phyloP scores from a whole-genome alignment of 495 filamentous ascomycete genomes.

The Lophiostoma macrostomum region DNA sequence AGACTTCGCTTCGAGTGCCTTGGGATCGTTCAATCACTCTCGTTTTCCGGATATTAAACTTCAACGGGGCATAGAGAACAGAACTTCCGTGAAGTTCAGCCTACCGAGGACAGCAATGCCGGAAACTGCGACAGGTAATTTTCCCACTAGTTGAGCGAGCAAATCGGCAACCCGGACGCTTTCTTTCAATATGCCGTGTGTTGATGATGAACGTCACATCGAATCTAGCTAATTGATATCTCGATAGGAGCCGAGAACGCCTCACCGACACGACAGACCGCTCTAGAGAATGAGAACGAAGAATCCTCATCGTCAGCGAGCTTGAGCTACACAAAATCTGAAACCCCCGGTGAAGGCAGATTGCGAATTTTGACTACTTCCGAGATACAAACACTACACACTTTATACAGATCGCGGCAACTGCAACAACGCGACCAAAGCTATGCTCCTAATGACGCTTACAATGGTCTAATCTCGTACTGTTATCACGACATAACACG shows the following conservation, averaged over 20 bases:
- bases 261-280: no score
- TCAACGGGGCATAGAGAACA: neutral
- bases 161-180: no score
- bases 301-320: no score
- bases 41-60: conserved; percentile 6
- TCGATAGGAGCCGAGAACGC: no score
- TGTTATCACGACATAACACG: conserved; percentile 19
- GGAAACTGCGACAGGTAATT: neutral
- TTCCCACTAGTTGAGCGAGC: neutral
- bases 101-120: neutral
- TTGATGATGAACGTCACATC: no score
- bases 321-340: no score
- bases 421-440: conserved; percentile 20
- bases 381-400: conserved; percentile 12
- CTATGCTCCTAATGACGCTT: conserved; percentile 18
- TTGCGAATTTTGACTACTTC: neutral
- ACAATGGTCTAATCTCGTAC: conserved; percentile 22
- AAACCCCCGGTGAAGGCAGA: neutral
- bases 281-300: no score
- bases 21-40: neutral
- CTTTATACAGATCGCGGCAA: conserved; percentile 13
- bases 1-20: conserved; percentile 4
- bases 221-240: no score
- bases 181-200: no score
- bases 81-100: conserved; percentile 14